Evolutionary conservation across 257 asterid species (phyloP).

Genomic region (Catharanthus roseus): DNA sequence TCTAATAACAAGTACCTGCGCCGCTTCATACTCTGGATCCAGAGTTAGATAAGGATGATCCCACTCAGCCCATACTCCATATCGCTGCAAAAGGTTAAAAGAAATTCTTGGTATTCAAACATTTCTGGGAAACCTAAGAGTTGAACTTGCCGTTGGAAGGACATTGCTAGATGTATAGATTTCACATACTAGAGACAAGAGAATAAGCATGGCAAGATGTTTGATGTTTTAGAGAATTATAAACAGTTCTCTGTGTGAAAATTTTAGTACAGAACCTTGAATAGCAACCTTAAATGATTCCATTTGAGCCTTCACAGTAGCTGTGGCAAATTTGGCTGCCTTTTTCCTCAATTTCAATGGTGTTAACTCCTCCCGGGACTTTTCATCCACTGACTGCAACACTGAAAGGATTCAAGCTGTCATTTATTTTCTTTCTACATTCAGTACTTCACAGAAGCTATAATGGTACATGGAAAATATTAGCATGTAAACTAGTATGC

Average conservation of each 20-base stretch:
- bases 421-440: constrained; percentile 1
- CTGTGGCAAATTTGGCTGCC: constrained; percentile 91
- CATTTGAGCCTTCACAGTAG: constrained; percentile 93
- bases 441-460: constrained; percentile 10
- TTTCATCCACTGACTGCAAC: constrained; percentile 87
- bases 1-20: constrained; percentile 63
- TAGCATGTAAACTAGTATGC: not conserved
- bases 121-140: not conserved
- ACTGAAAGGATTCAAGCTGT: constrained; percentile 54
- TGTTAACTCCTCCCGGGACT: constrained; percentile 88
- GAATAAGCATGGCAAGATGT: not conserved
- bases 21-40: constrained; percentile 98
- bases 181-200: not conserved
- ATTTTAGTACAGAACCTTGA: constrained; percentile 14
- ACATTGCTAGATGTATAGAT: not conserved
- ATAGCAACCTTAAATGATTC: constrained; percentile 82
- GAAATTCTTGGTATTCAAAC: constrained; percentile 15
- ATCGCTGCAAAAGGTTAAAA: constrained; percentile 51
- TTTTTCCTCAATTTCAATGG: constrained; percentile 83
- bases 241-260: not conserved
- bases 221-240: not conserved
- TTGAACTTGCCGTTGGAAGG: not conserved
- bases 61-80: constrained; percentile 97
- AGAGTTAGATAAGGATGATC: constrained; percentile 95
- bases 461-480: not conserved